Evolutionary conservation across 441 rosid species (phyloP), one percentile per base, ranked within the genome.

Genomic region (Pelargonium cotyledonis): DNA sequence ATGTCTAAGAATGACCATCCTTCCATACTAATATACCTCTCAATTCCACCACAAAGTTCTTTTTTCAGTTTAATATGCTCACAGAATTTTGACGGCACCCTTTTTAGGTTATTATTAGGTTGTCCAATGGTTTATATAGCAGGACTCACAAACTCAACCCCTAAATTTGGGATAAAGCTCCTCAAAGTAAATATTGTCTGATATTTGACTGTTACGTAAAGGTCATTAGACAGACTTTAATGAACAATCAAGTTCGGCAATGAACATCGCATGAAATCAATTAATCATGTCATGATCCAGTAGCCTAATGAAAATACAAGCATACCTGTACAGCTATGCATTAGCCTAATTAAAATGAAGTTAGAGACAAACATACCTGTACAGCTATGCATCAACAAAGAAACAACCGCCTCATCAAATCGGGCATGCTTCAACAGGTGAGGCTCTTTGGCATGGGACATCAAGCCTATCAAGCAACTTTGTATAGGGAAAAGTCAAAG

Each of bases 291-390:
- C 21, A 53, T 53, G 60, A 53, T 6, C 60, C 21, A 15, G 60
- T 15, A 16, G 16, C 15, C 58, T 51, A 51, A 6, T 51, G 58
- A 12, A 41, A 21, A 75, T 63, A 67, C 41, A 40, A 73, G 16
- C 71, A 43, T 83, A 84, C 92, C 89, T 82, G 80, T 73, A 80
- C 83, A 81, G 78, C 73, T 77, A 74, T 43, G 78, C 73, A 29
- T 65, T 31, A 31, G 38, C 60, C 60, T 16, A 53, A 53, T 53
- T 7, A 41, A 49, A 65, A 72, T 63, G 23, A 31, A 66, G 18
- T 53, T 29, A 41, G 31, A 76, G 65, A 67, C 47, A 40, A 74
- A 15, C 71, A 43, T 83, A 84, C 92, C 92, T 82, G 80, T 73
- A 80, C 85, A 81, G 79, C 73, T 77, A 74, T 43, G 78, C 75